A percentile compares a stretch with the other conserved stretches of the same genome.
Evolutionary conservation across 345 rosid species (phyloP).

Genomic region (Ricinus communis): DNA sequence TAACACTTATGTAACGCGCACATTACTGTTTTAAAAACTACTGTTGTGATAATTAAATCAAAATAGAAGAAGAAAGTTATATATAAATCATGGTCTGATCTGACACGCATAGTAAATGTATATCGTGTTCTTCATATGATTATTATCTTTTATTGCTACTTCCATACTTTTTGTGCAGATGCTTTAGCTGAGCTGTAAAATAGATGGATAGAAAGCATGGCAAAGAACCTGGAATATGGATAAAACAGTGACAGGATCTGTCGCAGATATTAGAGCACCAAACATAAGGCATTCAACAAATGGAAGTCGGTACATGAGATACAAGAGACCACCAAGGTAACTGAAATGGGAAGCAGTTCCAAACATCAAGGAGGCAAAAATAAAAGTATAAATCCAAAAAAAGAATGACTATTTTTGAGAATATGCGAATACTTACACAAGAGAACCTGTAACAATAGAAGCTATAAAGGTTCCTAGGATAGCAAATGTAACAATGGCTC

Average conservation of each 20-base stretch:
- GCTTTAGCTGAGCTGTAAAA: neutral
- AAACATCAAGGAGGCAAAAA: neutral
- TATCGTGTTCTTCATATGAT: neutral
- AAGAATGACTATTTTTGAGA: neutral
- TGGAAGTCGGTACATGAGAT: slow-evolving; percentile 87
- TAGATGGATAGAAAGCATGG: slow-evolving; percentile 7
- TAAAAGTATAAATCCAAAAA: neutral
- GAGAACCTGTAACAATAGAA: slow-evolving; percentile 76
- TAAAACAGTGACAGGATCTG: slow-evolving; percentile 97
- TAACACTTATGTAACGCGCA: too few relatives aligned
- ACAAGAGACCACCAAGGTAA: slow-evolving; percentile 83
- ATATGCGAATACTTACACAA: slow-evolving; percentile 70
- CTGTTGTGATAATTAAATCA: neutral
- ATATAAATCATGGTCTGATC: neutral
- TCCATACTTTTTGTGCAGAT: neutral
- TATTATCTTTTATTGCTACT: neutral
- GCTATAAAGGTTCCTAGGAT: slow-evolving; percentile 85
- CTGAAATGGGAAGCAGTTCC: slow-evolving; percentile 38
- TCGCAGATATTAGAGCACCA: slow-evolving; percentile 98
- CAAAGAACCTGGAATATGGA: slow-evolving; percentile 88
- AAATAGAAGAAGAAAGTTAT: neutral
- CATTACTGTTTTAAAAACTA: too few relatives aligned
- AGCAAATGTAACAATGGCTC: slow-evolving; percentile 95
- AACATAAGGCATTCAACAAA: slow-evolving; percentile 96
- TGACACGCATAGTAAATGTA: neutral